These are phyloP conservation scores for Epicoccum nigrum DNA, from an alignment of 2,329 filamentous ascomycete species.

Conservation along the genomic window DNA sequence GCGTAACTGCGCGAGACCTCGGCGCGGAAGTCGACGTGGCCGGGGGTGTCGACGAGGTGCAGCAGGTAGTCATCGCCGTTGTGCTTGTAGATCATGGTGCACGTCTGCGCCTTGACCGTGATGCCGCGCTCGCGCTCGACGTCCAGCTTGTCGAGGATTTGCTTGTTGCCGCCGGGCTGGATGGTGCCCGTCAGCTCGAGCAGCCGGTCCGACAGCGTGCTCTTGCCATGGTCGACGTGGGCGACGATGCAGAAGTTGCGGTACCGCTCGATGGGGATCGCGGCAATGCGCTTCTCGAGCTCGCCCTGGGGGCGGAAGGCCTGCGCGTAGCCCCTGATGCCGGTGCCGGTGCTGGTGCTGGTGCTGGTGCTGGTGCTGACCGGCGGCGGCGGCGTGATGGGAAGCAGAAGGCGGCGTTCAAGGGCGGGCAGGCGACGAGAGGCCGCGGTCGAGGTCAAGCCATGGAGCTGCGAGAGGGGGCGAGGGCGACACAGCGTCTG, in stretches of 20 bases:
- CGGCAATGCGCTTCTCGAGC: slow-evolving; percentile 69
- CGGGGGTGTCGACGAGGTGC: slow-evolving; percentile 94
- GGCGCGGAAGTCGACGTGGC: slow-evolving; percentile 96
- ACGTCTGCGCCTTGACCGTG: slow-evolving; percentile 98
- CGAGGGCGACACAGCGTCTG: slow-evolving; percentile 25
- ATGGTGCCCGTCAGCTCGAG: slow-evolving; percentile 96
- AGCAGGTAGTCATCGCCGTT: slow-evolving; percentile 87
- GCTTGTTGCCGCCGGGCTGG: slow-evolving; percentile 81
- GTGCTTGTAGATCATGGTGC: slow-evolving; percentile 94
- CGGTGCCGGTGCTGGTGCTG: too few species aligned
- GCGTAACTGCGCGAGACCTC: slow-evolving; percentile 96
- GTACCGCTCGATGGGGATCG: slow-evolving; percentile 77
- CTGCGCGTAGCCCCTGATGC: slow-evolving; percentile 42
- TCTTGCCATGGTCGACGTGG: slow-evolving; percentile 98
- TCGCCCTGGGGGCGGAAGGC: slow-evolving; percentile 53
- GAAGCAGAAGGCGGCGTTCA: slow-evolving; percentile 32
- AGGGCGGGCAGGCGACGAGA: slow-evolving; percentile 11
- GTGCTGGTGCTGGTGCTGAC: too few species aligned
- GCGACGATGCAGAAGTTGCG: slow-evolving; percentile 99
- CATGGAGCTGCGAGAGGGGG: not conserved
- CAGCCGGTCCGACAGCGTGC: slow-evolving; percentile 88
- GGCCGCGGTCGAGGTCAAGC: not conserved
- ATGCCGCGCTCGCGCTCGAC: slow-evolving; percentile 96
- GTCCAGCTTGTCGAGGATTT: slow-evolving; percentile 95
- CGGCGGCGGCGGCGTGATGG: not conserved